These are phyloP conservation scores for Brassica hybrid DNA, from an alignment of 441 rosid genomes.

Conservation along the genomic window DNA sequence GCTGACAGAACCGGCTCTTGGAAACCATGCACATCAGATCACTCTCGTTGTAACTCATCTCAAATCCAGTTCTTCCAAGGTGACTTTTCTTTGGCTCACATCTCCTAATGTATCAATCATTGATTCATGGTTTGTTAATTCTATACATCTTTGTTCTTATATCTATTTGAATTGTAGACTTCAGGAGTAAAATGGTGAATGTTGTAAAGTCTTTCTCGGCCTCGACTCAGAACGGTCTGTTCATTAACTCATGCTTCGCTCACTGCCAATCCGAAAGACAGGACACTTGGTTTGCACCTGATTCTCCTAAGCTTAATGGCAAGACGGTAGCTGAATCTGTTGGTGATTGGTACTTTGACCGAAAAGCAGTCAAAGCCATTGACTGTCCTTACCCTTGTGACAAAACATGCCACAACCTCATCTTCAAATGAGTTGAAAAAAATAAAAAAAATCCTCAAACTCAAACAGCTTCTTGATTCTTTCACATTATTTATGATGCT, in stretches of 20 bases:
- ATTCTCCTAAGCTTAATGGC: slow-evolving; percentile 58
- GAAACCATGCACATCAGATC: slow-evolving; percentile 75
- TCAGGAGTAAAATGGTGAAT: slow-evolving; percentile 66
- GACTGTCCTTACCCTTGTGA: slow-evolving; percentile 97
- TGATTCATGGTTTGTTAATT: background rate
- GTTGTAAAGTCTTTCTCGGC: slow-evolving; percentile 48
- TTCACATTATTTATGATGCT: slow-evolving; percentile 13
- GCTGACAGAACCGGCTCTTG: slow-evolving; percentile 88
- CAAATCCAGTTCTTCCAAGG: slow-evolving; percentile 89
- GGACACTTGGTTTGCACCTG: slow-evolving; percentile 68
- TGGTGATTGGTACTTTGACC: slow-evolving; percentile 93
- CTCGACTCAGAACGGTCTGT: slow-evolving; percentile 58
- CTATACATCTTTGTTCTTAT: slow-evolving; percentile 10
- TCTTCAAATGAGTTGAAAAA: slow-evolving; percentile 44
- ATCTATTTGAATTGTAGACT: slow-evolving; percentile 32
- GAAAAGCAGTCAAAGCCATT: slow-evolving; percentile 58
- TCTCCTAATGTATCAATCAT: background rate
- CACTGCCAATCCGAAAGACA: slow-evolving; percentile 79
- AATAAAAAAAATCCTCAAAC: background rate
- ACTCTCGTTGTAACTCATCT: slow-evolving; percentile 62
- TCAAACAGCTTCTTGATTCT: slow-evolving; percentile 24
- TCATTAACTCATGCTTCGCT: slow-evolving; percentile 73
- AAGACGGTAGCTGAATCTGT: slow-evolving; percentile 87
- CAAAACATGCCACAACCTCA: slow-evolving; percentile 82
- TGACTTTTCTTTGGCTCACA: slow-evolving; percentile 30